Conservation (phyloP, 345 rosid species). For the Syzygium aqueum region DNA sequence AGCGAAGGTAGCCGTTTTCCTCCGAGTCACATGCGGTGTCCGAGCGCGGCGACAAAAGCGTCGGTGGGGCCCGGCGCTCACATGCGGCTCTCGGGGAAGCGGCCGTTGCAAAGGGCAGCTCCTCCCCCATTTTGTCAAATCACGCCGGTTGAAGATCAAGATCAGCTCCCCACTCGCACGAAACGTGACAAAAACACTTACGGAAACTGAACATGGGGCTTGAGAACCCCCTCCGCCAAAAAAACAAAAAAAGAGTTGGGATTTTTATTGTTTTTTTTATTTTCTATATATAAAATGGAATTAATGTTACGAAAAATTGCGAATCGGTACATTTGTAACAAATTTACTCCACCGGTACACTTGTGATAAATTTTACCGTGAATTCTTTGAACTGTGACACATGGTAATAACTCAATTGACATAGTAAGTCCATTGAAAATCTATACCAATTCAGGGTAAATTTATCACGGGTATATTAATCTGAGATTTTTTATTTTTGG, state of each 20-base stretch:
- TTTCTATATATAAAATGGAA: too few relatives aligned
- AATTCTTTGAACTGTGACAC: too few relatives aligned
- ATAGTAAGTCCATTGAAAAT: too few relatives aligned
- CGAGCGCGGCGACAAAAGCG: not conserved
- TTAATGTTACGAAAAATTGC: too few relatives aligned
- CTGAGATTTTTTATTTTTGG: too few relatives aligned
- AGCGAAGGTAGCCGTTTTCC: not conserved
- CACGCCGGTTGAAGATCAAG: not conserved
- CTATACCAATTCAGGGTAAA: too few relatives aligned
- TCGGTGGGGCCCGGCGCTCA: slow-evolving; percentile 1
- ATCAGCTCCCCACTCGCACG: not conserved
- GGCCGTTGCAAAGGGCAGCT: not conserved
- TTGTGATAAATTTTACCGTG: too few relatives aligned
- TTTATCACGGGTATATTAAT: too few relatives aligned
- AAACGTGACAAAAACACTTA: not conserved
- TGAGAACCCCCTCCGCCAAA: not conserved
- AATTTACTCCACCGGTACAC: too few relatives aligned
- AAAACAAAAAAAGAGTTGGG: not conserved
- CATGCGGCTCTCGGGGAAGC: not conserved
- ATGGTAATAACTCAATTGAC: too few relatives aligned
- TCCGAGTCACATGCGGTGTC: not conserved
- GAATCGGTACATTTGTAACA: too few relatives aligned
- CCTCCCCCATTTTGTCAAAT: not conserved
- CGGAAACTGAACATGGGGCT: not conserved
- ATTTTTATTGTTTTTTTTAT: not conserved